phyloP scores from a whole-genome alignment of 371 early-diverging fungal genomes.

The Rhizomucor pusillus region DNA sequence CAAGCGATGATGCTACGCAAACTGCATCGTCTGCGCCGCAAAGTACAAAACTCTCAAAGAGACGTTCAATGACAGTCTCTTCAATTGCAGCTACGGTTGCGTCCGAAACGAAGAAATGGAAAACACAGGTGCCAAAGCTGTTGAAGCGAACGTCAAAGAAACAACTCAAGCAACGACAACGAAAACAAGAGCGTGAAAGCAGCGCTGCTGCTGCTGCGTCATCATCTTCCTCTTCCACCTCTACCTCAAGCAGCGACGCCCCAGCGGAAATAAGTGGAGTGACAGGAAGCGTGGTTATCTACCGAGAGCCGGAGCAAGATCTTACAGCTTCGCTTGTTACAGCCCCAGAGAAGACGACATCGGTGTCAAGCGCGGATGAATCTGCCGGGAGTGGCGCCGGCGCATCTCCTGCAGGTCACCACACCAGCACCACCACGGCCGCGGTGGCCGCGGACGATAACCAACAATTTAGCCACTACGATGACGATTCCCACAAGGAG shows the following conservation, averaged over 20 bases:
- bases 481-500: background rate
- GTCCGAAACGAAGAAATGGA: constrained; percentile 7
- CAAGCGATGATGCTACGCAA: too few species aligned
- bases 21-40: too few species aligned
- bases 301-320: too few species aligned
- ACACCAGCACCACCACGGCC: too few species aligned
- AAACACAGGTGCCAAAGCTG: constrained; percentile 3
- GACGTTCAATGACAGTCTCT: constrained; percentile 4
- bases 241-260: too few species aligned
- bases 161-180: background rate
- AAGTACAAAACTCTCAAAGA: background rate
- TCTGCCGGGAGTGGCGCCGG: background rate
- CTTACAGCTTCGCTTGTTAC: too few species aligned
- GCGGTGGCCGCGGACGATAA: too few species aligned
- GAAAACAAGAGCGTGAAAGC: background rate
- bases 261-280: too few species aligned
- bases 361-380: background rate
- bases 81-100: constrained; percentile 1
- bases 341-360: background rate
- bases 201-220: background rate
- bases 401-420: background rate
- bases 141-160: background rate
- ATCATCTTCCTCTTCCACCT: too few species aligned
- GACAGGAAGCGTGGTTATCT: too few species aligned
- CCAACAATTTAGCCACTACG: too few species aligned